phyloP scores from a whole-genome alignment of 768 basidiomycete species.

The Panellus pusillus region DNA sequence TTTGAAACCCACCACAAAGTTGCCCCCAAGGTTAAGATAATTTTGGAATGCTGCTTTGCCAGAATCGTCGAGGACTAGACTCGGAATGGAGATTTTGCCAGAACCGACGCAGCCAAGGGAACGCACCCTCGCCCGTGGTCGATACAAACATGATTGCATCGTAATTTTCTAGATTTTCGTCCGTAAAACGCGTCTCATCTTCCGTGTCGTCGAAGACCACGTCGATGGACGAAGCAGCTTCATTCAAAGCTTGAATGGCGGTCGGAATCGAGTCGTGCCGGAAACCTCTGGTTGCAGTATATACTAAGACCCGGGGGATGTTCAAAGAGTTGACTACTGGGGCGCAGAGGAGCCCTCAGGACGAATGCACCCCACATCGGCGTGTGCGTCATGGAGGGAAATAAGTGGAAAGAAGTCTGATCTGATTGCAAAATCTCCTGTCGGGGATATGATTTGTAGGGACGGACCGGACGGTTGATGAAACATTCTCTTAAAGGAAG shows the following conservation, averaged over 20 bases:
- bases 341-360: background rate
- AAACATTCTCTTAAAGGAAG: no score
- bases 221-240: slow-evolving; percentile 44
- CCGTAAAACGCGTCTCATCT: slow-evolving; percentile 55
- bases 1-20: slow-evolving; percentile 42
- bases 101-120: no score
- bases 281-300: slow-evolving; percentile 60
- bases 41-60: slow-evolving; percentile 63
- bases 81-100: background rate
- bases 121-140: slow-evolving; percentile 66
- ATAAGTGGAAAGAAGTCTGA: no score
- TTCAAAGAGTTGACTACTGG: background rate
- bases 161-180: slow-evolving; percentile 51
- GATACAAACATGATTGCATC: slow-evolving; percentile 70
- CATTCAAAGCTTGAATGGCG: slow-evolving; percentile 57
- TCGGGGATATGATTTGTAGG: no score
- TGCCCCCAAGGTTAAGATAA: slow-evolving; percentile 69
- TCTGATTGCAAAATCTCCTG: no score
- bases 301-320: slow-evolving; percentile 51
- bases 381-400: background rate
- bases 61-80: slow-evolving; percentile 56
- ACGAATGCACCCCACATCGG: no score
- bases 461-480: no score
- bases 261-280: slow-evolving; percentile 78
- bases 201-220: slow-evolving; percentile 66